Conservation (phyloP, 305 asterid genomes). For the Petunia hybrid region DNA sequence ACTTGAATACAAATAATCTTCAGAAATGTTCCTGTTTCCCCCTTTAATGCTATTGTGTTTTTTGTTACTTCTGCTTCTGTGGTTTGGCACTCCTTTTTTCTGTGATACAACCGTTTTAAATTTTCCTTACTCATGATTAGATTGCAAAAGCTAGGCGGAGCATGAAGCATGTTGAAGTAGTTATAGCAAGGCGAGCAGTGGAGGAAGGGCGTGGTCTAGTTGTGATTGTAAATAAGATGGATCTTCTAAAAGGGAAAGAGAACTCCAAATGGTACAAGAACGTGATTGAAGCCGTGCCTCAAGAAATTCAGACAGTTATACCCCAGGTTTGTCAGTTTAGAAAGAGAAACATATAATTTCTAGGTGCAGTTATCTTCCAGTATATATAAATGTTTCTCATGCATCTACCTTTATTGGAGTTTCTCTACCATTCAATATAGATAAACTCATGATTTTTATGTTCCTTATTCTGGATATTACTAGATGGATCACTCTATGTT, state of each 20-base stretch:
- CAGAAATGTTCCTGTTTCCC: background rate
- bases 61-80: background rate
- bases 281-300: constrained; percentile 73
- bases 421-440: background rate
- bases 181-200: constrained; percentile 90
- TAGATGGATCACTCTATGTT: background rate
- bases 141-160: constrained; percentile 72
- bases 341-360: background rate
- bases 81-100: background rate
- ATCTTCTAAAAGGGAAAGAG: constrained; percentile 69
- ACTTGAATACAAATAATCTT: background rate
- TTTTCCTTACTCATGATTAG: constrained; percentile 46
- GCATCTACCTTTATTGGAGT: background rate
- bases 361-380: background rate
- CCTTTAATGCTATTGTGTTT: background rate
- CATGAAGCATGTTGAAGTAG: constrained; percentile 96
- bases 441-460: background rate
- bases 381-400: background rate
- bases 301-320: constrained; percentile 89
- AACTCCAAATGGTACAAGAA: constrained; percentile 58
- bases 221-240: constrained; percentile 91
- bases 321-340: constrained; percentile 67
- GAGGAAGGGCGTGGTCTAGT: constrained; percentile 96
- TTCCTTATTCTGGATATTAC: background rate
- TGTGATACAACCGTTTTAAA: background rate